Base-by-base conservation (phyloP, 352 stramenopile species). In the Phytopythium boreale region DNA sequence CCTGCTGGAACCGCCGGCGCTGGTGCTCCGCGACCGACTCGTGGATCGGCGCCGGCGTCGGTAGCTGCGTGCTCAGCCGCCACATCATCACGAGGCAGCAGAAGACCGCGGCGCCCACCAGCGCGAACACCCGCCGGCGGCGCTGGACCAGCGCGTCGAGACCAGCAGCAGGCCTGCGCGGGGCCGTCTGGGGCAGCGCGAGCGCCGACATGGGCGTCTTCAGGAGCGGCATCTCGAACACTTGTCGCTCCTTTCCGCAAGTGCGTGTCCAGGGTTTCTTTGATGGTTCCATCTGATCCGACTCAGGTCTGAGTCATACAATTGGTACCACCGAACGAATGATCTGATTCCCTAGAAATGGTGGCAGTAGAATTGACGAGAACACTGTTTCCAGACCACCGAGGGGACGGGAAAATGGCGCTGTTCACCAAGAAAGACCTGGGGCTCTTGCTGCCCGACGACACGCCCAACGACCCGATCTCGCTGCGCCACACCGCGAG, bases 341-440 rank as follows among this genome's bases (percentile, higher is more conserved):
- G 22, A 14, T 20, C 9, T 44, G 27, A 58, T 19, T 57, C 51
- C 27, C 2, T 31, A 14, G 12, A n/a, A n/a, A 20, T 22, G 31
- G 29, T 58, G 52, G 51, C 53, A 59, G 53, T 12, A 47, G n/a
- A 9, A 26, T 27, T 8, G 11, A 27, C 17, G 29, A 8, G 20
- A 7, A 10, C 34, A 7, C 34, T 39, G 1, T 46, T 46, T n/a
- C 41, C 17, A 22, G 20, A 17, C 50, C 15, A 56, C 26, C 22
- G 34, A 31, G 22, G 29, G 29, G 29, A 34, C n/a, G 7, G 0
- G 41, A 44, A 52, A 24, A 94, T 96, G 88, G 77, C 84, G 64
- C 77, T 91, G 56, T 96, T 96, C 74, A 90, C 78, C 62, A 96
- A 96, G 78, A 94, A 93, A 63, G 88, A 96, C 70, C 65, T 96